Conservation (phyloP, 148 eudicot genomes). For the Agrostemma githago region DNA sequence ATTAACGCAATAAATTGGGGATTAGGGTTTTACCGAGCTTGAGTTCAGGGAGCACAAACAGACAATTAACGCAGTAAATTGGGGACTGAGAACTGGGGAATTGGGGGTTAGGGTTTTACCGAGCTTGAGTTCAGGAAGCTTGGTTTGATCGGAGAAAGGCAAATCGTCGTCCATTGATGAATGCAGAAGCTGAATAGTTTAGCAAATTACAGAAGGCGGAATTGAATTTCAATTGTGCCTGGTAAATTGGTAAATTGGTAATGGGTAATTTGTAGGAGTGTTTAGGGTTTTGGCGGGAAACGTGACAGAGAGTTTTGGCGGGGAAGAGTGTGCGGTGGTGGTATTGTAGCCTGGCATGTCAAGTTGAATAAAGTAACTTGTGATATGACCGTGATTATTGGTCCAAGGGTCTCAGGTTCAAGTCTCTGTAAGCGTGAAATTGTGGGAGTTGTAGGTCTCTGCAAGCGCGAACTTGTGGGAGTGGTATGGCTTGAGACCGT, state of each 20-base stretch:
- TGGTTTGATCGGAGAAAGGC: constrained; percentile 55
- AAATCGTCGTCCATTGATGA: constrained; percentile 51
- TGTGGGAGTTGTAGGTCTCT: too few relatives aligned
- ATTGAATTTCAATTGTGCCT: background rate
- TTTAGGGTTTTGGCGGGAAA: constrained; percentile 28
- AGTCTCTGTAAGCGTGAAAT: too few relatives aligned
- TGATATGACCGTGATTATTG: too few relatives aligned
- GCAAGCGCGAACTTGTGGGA: too few relatives aligned
- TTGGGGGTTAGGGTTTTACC: constrained; percentile 49
- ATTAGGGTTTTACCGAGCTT: background rate
- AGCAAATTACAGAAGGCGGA: background rate
- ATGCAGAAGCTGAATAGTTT: too few relatives aligned
- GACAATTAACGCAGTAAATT: background rate
- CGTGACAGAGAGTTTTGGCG: background rate
- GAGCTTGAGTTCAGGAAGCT: constrained; percentile 90
- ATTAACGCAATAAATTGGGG: background rate
- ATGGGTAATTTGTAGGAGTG: background rate
- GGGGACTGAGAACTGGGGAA: background rate
- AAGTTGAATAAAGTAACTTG: too few relatives aligned
- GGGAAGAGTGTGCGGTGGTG: background rate
- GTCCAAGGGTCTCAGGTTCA: too few relatives aligned
- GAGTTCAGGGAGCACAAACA: too few relatives aligned
- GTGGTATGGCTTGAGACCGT: too few relatives aligned
- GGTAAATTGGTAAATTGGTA: too few relatives aligned
- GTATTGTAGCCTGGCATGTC: too few relatives aligned